Evolutionary conservation across 805 yeast genomes (phyloP).

Genomic region (Metschnikowia chrysomelidarum): DNA sequence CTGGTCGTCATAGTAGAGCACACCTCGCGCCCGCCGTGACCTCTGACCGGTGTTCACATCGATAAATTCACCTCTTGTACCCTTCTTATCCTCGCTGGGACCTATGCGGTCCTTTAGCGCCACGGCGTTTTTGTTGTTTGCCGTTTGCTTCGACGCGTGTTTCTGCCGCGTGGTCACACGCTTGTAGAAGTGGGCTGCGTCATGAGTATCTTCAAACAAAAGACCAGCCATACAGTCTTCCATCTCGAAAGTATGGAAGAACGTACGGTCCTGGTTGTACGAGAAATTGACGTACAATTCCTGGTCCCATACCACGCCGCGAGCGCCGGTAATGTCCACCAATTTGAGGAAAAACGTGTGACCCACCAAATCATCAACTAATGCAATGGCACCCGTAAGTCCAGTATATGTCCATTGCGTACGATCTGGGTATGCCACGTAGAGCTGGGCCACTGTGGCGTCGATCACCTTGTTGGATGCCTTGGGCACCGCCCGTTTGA

Average conservation of each 20-base stretch:
- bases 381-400: conserved; percentile 76
- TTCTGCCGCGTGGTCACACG: conserved; percentile 72
- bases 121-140: conserved; percentile 83
- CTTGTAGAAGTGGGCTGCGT: conserved; percentile 83
- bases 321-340: conserved; percentile 76
- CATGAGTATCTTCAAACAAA: conserved; percentile 82
- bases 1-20: conserved; percentile 68
- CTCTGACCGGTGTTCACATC: conserved; percentile 53
- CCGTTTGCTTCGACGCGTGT: conserved; percentile 83
- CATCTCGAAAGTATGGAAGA: conserved; percentile 91
- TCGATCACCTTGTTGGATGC: conserved; percentile 83
- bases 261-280: conserved; percentile 90
- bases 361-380: conserved; percentile 92
- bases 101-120: conserved; percentile 57
- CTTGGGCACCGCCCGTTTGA: conserved; percentile 87
- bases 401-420: conserved; percentile 86
- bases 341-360: conserved; percentile 88
- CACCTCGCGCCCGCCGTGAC: conserved; percentile 53
- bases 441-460: conserved; percentile 86
- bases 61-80: conserved; percentile 64
- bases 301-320: conserved; percentile 97
- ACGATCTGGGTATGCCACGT: conserved; percentile 85
- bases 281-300: conserved; percentile 85
- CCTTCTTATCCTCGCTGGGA: conserved; percentile 33
- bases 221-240: conserved; percentile 88